Base-by-base conservation (phyloP, 495 filamentous ascomycete species). In the Annulohypoxylon maeteangense region DNA sequence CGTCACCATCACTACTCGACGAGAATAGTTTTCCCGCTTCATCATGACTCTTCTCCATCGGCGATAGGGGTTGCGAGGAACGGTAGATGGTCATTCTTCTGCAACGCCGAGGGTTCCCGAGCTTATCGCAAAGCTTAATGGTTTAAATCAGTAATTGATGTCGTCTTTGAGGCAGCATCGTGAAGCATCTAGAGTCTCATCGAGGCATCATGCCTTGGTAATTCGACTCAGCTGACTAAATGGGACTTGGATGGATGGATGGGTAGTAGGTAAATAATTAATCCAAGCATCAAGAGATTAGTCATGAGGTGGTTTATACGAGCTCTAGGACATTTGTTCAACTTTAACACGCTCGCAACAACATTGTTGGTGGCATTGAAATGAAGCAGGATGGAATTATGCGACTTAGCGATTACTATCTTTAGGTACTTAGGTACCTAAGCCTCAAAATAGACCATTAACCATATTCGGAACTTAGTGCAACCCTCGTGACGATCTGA, bases 41-140 rank as follows among this genome's bases (percentile, higher is more conserved):
- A 42, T 62, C 34, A 20, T 20, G 62, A 27, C n/a, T 50, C 10
- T 56, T 58, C 20, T 25, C 27, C 56, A 56, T 69, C 65, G 61
- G 70, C 31, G 65, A 69, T 65, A 73, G 60, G 38, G 54, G 2
- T 38, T 64, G 34, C 42, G 31, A 25, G 20, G 51, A 27, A 32
- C 22, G 50, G 12, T 65, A 51, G 42, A 25, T 47, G 25, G 29
- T 50, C 70, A 73, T 69, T 32, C 62, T 59, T 57, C 32, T 18
- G 22, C 34, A 48, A 38, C 47, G 11, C 64, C 48, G 70, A 68
- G 32, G 38, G 50, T 36, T 12, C 20, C 61, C 36, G 51, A 60
- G 16, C 5, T 16, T 23, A 54, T 38, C 20, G 11, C 22, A 38
- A 16, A 20, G 5, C 27, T 31, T 6, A 29, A n/a, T 20, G 18